Evolutionary conservation across 2,329 filamentous ascomycete genomes (phyloP).

Genomic region (Cercospora janseana): DNA sequence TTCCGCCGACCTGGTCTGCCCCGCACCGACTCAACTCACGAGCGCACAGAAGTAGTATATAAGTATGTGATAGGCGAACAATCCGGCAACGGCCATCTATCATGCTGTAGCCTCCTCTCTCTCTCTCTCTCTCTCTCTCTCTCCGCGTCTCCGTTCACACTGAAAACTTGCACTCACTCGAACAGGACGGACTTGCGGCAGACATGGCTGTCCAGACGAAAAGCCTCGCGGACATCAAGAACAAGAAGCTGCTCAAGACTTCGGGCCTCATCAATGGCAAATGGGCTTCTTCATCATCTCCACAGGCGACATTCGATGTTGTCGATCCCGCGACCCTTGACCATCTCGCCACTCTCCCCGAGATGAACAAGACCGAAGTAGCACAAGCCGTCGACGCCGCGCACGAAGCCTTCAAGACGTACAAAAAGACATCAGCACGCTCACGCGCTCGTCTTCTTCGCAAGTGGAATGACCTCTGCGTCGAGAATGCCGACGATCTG

Average conservation of each 20-base stretch:
- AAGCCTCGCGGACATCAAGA: conserved; percentile 21
- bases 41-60: neutral
- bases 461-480: conserved; percentile 34
- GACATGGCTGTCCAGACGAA: conserved; percentile 20
- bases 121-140: too few species aligned
- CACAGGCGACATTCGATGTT: conserved; percentile 31
- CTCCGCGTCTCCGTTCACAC: too few species aligned
- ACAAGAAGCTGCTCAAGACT: conserved; percentile 24
- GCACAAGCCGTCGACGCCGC: conserved; percentile 27
- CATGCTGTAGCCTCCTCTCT: neutral
- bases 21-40: neutral
- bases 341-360: conserved; percentile 27
- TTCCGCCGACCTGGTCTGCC: conserved; percentile 1
- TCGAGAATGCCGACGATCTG: conserved; percentile 34
- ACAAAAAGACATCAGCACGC: conserved; percentile 27
- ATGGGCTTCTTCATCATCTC: conserved; percentile 46
- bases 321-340: conserved; percentile 27
- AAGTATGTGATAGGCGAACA: conserved; percentile 1
- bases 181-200: too few species aligned
- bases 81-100: neutral
- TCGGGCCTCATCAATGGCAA: conserved; percentile 30
- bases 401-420: conserved; percentile 26
- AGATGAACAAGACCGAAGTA: conserved; percentile 27
- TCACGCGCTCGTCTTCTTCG: conserved; percentile 30
- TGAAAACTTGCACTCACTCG: too few species aligned